Percentiles rank a stretch among this genome's conserved stretches.
Evolutionary conservation across 805 yeast genomes (phyloP).

Genomic region (Yarrowia divulgata): DNA sequence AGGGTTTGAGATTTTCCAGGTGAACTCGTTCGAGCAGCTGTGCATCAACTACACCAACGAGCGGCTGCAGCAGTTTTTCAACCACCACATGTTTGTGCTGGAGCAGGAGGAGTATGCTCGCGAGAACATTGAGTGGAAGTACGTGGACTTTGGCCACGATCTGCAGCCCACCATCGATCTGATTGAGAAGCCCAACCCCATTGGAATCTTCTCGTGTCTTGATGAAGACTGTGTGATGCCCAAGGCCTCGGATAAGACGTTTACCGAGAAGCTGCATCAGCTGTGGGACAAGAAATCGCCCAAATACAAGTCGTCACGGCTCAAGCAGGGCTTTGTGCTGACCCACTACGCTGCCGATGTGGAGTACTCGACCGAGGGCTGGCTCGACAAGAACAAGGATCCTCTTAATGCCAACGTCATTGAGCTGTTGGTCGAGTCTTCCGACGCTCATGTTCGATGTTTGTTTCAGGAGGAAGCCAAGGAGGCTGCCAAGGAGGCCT

Average conservation of each 20-base stretch:
- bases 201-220: slow-evolving; percentile 83
- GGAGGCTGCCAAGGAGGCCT: slow-evolving; percentile 44
- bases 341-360: slow-evolving; percentile 97
- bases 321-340: slow-evolving; percentile 77
- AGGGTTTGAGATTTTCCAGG: slow-evolving; percentile 96
- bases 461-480: slow-evolving; percentile 58
- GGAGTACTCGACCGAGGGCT: slow-evolving; percentile 89
- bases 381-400: slow-evolving; percentile 94
- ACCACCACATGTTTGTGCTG: slow-evolving; percentile 92
- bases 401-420: slow-evolving; percentile 83
- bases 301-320: slow-evolving; percentile 75
- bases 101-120: slow-evolving; percentile 97
- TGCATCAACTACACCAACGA: slow-evolving; percentile 95
- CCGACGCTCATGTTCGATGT: slow-evolving; percentile 60
- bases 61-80: slow-evolving; percentile 94
- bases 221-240: slow-evolving; percentile 98
- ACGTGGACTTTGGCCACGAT: slow-evolving; percentile 93
- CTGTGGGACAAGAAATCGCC: slow-evolving; percentile 64
- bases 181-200: slow-evolving; percentile 75
- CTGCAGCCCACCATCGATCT: slow-evolving; percentile 92
- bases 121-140: slow-evolving; percentile 93
- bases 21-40: slow-evolving; percentile 93
- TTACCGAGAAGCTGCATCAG: slow-evolving; percentile 75
- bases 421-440: slow-evolving; percentile 64
- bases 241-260: slow-evolving; percentile 80